These are phyloP conservation scores for Leucoagaricus sp. DNA, from an alignment of 1,284 basidiomycete genomes.

Conservation along the genomic window DNA sequence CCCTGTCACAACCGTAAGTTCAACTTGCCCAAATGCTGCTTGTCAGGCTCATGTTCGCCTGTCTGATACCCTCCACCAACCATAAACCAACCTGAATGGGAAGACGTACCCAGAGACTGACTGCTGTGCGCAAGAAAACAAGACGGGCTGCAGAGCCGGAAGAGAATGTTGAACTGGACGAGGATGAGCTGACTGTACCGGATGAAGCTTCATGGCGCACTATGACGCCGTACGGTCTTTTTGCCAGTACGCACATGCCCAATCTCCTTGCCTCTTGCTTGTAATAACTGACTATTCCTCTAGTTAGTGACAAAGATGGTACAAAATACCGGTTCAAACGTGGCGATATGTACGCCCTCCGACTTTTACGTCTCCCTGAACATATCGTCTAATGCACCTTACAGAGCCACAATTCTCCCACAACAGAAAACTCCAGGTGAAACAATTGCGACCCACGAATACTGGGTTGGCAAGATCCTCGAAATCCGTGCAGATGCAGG, in stretches of 20 bases:
- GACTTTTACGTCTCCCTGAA: background rate
- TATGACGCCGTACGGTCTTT: constrained; percentile 19
- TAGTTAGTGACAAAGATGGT: constrained; percentile 14
- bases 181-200: background rate
- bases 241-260: constrained; percentile 12
- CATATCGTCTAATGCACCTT: background rate
- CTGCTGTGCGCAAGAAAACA: background rate
- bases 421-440: constrained; percentile 18
- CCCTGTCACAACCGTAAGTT: background rate
- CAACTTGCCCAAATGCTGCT: background rate
- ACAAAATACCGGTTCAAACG: constrained; percentile 12
- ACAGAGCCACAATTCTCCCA: constrained; percentile 26
- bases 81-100: no score
- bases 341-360: constrained; percentile 12
- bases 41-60: no score
- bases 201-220: constrained; percentile 10
- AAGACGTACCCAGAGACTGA: background rate
- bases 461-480: constrained; percentile 36
- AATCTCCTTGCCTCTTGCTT: background rate
- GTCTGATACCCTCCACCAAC: no score
- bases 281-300: background rate
- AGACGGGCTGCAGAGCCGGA: background rate
- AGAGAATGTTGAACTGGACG: background rate
- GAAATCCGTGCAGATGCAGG: constrained; percentile 34
- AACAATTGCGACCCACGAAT: constrained; percentile 21